Conservation (phyloP, 352 stramenopile genomes). For the Phytopythium sindhum region DNA sequence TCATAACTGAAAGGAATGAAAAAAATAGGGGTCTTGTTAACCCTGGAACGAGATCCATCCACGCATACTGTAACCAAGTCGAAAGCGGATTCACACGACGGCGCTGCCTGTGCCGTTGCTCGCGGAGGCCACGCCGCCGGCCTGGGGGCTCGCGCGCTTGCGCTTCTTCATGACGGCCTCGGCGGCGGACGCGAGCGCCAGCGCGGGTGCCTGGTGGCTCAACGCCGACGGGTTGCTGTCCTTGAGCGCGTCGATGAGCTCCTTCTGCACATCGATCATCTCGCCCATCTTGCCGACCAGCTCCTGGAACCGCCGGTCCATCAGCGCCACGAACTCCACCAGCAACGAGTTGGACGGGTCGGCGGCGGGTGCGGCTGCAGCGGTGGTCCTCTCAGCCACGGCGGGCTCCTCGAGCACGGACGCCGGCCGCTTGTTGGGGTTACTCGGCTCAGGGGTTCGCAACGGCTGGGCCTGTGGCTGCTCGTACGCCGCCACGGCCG, state of each 20-base stretch:
- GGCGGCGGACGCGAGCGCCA: constrained; percentile 28
- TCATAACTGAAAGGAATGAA: too few species aligned
- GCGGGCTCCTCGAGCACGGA: constrained; percentile 19
- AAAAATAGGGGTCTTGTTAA: not conserved
- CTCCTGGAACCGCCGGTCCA: constrained; percentile 73
- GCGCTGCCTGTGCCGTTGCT: constrained; percentile 7
- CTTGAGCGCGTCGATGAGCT: constrained; percentile 61
- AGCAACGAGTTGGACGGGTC: constrained; percentile 39
- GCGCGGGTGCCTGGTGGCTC: constrained; percentile 24
- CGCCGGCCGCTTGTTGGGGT: constrained; percentile 20
- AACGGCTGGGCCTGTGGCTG: not conserved
- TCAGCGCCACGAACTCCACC: constrained; percentile 55
- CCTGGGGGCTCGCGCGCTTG: constrained; percentile 9
- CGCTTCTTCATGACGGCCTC: constrained; percentile 41
- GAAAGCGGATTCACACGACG: constrained; percentile 7
- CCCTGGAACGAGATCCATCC: not conserved
- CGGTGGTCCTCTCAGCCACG: not conserved
- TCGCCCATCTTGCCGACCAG: constrained; percentile 72
- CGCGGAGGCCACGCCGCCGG: not conserved
- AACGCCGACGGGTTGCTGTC: constrained; percentile 20
- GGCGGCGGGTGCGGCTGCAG: not conserved
- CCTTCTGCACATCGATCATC: constrained; percentile 71
- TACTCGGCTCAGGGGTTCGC: not conserved
- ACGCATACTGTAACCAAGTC: constrained; percentile 3
- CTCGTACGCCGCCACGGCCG: not conserved